Conservation (phyloP, 83 land plant species). For the Thuja plicata region DNA sequence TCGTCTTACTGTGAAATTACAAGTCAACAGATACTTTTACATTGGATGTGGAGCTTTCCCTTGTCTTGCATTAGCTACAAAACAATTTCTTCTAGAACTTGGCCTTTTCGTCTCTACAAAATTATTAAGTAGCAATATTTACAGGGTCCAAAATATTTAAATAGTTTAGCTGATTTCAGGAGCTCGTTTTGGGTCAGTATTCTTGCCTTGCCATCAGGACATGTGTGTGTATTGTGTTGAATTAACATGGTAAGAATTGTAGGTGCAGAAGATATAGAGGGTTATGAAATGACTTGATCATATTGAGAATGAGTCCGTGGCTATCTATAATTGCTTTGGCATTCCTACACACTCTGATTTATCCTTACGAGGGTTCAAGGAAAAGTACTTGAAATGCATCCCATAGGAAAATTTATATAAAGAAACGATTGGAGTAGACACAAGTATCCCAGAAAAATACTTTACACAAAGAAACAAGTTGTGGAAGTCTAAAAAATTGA, state of each 20-base stretch:
- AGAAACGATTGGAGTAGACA: not conserved
- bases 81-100: not conserved
- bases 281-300: not conserved
- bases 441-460: not conserved
- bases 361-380: not conserved
- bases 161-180: not conserved
- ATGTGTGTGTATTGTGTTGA: no score
- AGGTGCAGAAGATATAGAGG: not conserved
- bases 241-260: not conserved
- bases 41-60: not conserved
- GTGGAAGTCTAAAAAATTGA: not conserved
- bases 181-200: no score
- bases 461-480: not conserved
- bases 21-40: not conserved
- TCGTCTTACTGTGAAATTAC: not conserved
- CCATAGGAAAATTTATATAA: no score
- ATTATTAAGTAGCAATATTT: no score
- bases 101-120: not conserved
- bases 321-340: not conserved
- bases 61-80: not conserved
- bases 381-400: not conserved
- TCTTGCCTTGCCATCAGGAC: no score
- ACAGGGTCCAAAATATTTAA: not conserved
- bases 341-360: not conserved
- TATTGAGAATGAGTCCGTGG: not conserved